Evolutionary conservation across 2,329 filamentous ascomycete species (phyloP).

Genomic region (Hypoxylon sp.): DNA sequence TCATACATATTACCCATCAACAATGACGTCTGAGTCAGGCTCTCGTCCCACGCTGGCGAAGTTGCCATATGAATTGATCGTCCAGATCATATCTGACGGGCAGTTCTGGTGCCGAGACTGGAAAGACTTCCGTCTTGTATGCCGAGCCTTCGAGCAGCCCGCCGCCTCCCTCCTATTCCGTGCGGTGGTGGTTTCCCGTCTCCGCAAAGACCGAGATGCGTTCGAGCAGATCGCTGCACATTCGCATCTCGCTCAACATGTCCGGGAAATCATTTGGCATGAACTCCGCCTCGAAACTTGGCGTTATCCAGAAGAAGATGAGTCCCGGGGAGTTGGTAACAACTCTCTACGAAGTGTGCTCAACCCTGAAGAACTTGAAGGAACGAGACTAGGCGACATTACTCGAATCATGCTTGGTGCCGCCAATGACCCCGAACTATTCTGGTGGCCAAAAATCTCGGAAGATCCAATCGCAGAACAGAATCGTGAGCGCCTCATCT

Average conservation of each 20-base stretch:
- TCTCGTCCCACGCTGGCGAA: background rate
- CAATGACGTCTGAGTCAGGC: background rate
- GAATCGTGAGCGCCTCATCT: background rate
- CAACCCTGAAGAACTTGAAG: background rate
- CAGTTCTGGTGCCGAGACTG: background rate
- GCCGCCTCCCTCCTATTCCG: conserved; percentile 4
- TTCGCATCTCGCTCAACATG: conserved; percentile 8
- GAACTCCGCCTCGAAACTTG: conserved; percentile 11
- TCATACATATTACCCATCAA: background rate
- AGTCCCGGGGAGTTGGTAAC: background rate
- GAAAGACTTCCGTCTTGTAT: conserved; percentile 6
- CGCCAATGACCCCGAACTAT: background rate
- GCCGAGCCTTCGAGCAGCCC: background rate
- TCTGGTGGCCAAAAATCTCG: conserved; percentile 9
- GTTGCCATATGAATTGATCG: background rate
- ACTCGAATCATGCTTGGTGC: background rate
- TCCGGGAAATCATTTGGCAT: conserved; percentile 17
- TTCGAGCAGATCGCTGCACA: background rate
- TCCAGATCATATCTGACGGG: background rate
- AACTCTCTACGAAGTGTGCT: no score
- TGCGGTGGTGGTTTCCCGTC: conserved; percentile 2
- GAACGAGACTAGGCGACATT: background rate
- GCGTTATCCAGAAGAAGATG: background rate
- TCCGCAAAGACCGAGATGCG: background rate
- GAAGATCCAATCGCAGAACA: background rate